Conservation (phyloP, 202 grass and related monocot genomes). For the Zoysia matrella region DNA sequence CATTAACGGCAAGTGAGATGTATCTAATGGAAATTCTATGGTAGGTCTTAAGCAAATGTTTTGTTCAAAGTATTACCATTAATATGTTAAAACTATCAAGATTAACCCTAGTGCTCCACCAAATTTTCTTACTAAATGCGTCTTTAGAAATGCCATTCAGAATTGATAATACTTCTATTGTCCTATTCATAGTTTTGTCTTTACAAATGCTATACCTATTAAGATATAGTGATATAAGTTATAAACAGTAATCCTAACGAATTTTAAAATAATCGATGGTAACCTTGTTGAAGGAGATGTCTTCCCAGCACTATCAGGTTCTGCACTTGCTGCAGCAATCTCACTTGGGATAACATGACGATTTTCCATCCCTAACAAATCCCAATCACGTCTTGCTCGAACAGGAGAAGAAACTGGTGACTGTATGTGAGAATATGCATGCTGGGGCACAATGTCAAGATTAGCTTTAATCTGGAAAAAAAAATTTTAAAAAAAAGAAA, state of each 20-base stretch:
- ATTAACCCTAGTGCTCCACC: neutral
- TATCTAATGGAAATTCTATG: neutral
- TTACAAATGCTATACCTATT: neutral
- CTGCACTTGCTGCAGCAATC: slow-evolving; percentile 52
- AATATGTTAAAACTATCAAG: slow-evolving; percentile 6
- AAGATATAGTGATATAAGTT: neutral
- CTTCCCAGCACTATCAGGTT: slow-evolving; percentile 52
- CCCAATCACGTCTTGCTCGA: slow-evolving; percentile 69
- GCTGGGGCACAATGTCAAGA: slow-evolving; percentile 85
- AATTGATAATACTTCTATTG: neutral
- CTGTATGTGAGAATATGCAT: slow-evolving; percentile 69
- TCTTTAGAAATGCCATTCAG: neutral
- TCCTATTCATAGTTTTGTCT: neutral
- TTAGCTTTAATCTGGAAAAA: slow-evolving; percentile 66
- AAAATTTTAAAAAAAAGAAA: neutral
- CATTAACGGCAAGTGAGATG: slow-evolving; percentile 8
- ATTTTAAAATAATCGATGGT: slow-evolving; percentile 18
- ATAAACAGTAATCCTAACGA: neutral
- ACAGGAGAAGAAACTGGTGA: slow-evolving; percentile 82
- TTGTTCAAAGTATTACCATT: neutral
- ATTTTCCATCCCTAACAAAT: slow-evolving; percentile 63
- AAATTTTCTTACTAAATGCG: neutral
- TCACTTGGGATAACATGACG: slow-evolving; percentile 46
- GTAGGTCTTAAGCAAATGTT: neutral
- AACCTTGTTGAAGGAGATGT: slow-evolving; percentile 60